Evolutionary conservation across 1,284 basidiomycete genomes (phyloP).

Genomic region (Entoloma clypeatum): DNA sequence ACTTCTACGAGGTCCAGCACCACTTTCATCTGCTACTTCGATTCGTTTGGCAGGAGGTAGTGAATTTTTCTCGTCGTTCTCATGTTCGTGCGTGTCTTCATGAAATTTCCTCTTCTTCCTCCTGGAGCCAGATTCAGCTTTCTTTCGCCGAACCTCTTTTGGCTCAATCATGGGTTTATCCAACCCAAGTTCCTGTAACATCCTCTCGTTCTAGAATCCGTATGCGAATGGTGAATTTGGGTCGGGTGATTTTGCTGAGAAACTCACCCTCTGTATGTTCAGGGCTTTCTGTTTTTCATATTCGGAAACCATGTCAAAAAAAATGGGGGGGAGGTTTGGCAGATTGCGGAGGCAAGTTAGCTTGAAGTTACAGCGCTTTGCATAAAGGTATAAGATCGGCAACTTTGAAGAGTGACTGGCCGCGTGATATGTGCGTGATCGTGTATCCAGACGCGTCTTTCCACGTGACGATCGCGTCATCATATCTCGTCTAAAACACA

Average conservation of each 20-base stretch:
- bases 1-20: conserved; percentile 52
- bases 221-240: neutral
- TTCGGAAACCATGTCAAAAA: conserved; percentile 33
- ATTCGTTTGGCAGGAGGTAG: neutral
- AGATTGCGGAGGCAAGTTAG: no score
- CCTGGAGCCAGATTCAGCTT: no score
- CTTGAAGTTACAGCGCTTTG: no score
- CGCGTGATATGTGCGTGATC: no score
- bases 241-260: neutral
- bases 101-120: no score
- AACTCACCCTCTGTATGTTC: conserved; percentile 41
- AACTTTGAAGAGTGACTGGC: no score
- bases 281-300: conserved; percentile 46
- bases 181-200: conserved; percentile 43
- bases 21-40: conserved; percentile 3
- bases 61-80: neutral
- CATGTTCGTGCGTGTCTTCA: conserved; percentile 15
- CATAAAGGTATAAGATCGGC: no score
- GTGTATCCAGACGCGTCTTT: no score
- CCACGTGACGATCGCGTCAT: no score
- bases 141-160: conserved; percentile 39
- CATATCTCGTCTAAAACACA: no score
- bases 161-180: conserved; percentile 45
- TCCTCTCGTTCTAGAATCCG: conserved; percentile 36
- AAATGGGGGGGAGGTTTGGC: neutral